Base-by-base conservation (phyloP, 2,329 filamentous ascomycete species). In the Penicillium brasilianum region DNA sequence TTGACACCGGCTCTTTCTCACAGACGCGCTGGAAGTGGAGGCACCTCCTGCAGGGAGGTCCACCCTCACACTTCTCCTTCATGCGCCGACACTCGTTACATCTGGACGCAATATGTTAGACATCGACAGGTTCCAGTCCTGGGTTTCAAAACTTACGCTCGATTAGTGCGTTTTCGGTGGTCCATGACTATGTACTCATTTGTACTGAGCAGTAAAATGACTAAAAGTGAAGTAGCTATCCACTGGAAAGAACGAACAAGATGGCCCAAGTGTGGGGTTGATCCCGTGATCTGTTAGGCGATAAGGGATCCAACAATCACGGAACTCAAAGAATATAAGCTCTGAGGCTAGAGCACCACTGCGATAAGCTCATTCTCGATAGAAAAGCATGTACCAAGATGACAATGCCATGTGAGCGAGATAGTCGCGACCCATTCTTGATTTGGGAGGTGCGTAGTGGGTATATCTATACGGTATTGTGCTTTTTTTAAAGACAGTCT, bases 1-100 rank as follows among this genome's bases (percentile, higher is more conserved):
- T 62, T 4, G 57, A 36, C 2, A 41, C 18, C 9, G 37, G 39
- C 1, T 57, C 54, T 39, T 51, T 64, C 28, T 61, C 57, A 49
- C 64, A 66, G 46, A 43, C 37, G n/a, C 61, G 57, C n/a, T 60
- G 59, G 34, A 62, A 62, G 54, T 61, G 61, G 37, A 51, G 32
- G 32, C 61, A 66, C 25, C 64, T 55, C 30, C 52, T 66, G 51
- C 61, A 59, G 65, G 54, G 32, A 16, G n/a, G 59, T n/a, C 50
- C 50, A 37, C 50, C 50, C 34, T 53, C 58, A 48, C 58, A 60
- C 32, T 60, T 60, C 58, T 60, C 58, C 22, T 60, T 60, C 20
- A 60, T 28, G 4, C 54, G 54, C 34, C 53, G 44, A 28, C 58
- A 60, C 32, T 57, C 58, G 32, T 60, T 53, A 49, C 58, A 60